Base-by-base conservation (phyloP, 1,284 basidiomycete genomes). In the Heterobasidion occidentale region DNA sequence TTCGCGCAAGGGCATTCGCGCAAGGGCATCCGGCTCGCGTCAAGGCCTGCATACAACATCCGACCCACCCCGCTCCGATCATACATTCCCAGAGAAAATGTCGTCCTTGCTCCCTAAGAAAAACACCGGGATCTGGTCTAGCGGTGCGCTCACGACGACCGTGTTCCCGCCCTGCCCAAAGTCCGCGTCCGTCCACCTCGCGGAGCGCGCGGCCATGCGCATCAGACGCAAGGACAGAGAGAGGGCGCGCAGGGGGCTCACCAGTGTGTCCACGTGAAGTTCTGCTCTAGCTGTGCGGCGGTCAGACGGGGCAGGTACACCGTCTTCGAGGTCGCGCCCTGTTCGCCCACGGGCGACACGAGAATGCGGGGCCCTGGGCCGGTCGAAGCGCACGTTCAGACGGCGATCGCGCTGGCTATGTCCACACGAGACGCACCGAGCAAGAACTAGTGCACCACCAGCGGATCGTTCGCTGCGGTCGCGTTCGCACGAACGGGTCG, bases 101-200 rank as follows among this genome's bases (percentile, higher is more conserved):
- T 72, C 70, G 11, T 57, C 56, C 55, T 68, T 73, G 20, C 58
- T 64, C 12, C 70, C 73, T 47, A 75, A 59, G 60, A 69, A 73
- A 54, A 75, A 74, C 7, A 75, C 71, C 1, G 71, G 74, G 11
- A 74, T 75, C 52, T 71, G 64, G 55, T 72, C 68, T 19, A 74
- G 64, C 12, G 65, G 59, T 2, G 70, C 72, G 56, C 62, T 67
- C 33, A 73, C 62, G 54, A 64, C 70, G 14, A 74, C 63, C 14
- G 56, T 58, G 27, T 58, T 59, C 17, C 71, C 71, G 34, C 73
- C 71, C 27, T 54, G 58, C 3, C 70, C 71, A 54, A 70, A 70
- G 47, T 68, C 60, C 47, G 63, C 63, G 14, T 73, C 68, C 7
- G 69, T 67, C 72, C 73, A 75, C 74, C 72, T 74, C 12, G 38